Evolutionary conservation across 352 stramenopile species (phyloP).

Genomic region (Globisporangium acanthophoron): DNA sequence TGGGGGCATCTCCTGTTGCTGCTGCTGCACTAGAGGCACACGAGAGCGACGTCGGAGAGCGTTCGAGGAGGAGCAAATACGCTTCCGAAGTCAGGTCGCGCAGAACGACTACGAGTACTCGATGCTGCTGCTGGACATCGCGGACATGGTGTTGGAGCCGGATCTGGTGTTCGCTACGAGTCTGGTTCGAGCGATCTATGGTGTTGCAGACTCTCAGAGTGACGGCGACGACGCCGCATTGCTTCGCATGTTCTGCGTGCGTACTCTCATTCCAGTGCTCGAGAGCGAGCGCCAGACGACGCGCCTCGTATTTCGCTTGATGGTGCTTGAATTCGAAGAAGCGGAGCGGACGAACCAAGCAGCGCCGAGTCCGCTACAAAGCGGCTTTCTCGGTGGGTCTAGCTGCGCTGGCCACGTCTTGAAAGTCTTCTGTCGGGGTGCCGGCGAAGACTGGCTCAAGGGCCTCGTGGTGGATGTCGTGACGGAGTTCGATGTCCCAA

Average conservation of each 20-base stretch:
- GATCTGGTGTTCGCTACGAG: conserved; percentile 25
- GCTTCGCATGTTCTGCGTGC: conserved; percentile 24
- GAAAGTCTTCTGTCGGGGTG: conserved; percentile 22
- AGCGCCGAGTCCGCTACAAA: conserved; percentile 5
- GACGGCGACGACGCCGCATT: not conserved
- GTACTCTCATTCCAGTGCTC: conserved; percentile 39
- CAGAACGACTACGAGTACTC: conserved; percentile 79
- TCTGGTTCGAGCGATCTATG: conserved; percentile 14
- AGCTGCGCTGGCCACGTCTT: conserved; percentile 34
- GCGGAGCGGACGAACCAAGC: not conserved
- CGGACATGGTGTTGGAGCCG: conserved; percentile 39
- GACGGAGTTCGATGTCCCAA: not conserved
- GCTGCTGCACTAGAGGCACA: conserved; percentile 37
- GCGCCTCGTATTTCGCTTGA: conserved; percentile 43
- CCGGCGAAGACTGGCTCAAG: conserved; percentile 30
- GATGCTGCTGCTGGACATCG: conserved; percentile 39
- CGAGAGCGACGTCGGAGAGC: conserved; percentile 28
- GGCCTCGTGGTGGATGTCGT: conserved; percentile 4
- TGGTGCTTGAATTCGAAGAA: conserved; percentile 27
- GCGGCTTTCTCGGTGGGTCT: conserved; percentile 22
- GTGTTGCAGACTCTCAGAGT: not conserved
- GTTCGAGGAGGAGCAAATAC: conserved; percentile 30
- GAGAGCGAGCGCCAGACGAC: conserved; percentile 41
- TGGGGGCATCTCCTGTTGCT: conserved; percentile 32
- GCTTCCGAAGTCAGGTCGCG: conserved; percentile 40